A percentile compares a stretch with the other conserved stretches of the same genome.
phyloP scores from a whole-genome alignment of 352 stramenopile genomes.

The Vaucheria bursata region DNA sequence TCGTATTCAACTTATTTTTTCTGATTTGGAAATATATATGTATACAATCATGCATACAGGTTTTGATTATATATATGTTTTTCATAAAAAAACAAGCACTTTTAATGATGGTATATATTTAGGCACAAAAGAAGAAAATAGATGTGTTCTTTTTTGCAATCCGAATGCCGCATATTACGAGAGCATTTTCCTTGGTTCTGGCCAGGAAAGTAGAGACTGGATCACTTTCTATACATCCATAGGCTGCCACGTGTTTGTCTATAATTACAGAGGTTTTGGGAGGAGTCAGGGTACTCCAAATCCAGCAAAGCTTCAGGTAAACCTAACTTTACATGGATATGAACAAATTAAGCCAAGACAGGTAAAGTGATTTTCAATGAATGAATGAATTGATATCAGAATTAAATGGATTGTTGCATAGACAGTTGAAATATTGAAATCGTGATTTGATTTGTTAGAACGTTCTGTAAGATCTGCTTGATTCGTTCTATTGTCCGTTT shows the following conservation, averaged over 20 bases:
- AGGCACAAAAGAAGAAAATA: constrained; percentile 2
- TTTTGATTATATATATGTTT: background rate
- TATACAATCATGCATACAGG: background rate
- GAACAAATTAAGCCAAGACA: too few relatives aligned
- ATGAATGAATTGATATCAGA: too few relatives aligned
- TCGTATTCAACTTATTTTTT: background rate
- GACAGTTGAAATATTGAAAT: too few relatives aligned
- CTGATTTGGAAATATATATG: background rate
- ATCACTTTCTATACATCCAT: background rate
- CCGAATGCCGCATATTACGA: constrained; percentile 42
- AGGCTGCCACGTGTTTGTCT: constrained; percentile 32
- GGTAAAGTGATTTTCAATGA: too few relatives aligned
- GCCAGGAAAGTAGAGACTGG: background rate
- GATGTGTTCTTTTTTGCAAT: constrained; percentile 46
- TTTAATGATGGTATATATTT: background rate
- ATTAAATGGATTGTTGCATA: too few relatives aligned
- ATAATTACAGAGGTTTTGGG: constrained; percentile 36
- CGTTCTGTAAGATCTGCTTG: too few relatives aligned
- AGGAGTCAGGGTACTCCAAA: constrained; percentile 16
- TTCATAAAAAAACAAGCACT: background rate
- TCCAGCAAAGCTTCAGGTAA: background rate
- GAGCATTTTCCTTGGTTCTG: constrained; percentile 8
- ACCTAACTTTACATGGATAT: background rate
- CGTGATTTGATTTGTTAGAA: too few relatives aligned
- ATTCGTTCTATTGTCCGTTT: too few relatives aligned